phyloP scores from a whole-genome alignment of 805 yeast genomes.

The Geotrichum ghanense region DNA sequence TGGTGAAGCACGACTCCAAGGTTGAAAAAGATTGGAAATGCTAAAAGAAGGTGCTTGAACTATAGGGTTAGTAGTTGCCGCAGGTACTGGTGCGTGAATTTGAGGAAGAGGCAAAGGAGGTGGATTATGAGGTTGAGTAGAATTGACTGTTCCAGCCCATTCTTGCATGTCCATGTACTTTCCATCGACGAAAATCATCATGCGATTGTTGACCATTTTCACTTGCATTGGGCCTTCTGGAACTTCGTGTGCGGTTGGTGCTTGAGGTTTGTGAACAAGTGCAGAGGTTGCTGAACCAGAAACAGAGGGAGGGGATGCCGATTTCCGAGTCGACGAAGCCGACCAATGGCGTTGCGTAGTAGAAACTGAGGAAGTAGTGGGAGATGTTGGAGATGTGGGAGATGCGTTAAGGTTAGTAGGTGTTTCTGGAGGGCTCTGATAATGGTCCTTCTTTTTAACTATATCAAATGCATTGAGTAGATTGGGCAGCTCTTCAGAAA shows the following conservation, averaged over 20 bases:
- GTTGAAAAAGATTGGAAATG: not conserved
- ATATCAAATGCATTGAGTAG: constrained; percentile 17
- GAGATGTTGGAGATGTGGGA: not conserved
- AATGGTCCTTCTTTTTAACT: constrained; percentile 11
- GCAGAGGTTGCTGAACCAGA: not conserved
- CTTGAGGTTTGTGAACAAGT: not conserved
- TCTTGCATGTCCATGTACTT: constrained; percentile 20
- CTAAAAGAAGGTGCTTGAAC: not conserved
- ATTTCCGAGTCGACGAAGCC: not conserved
- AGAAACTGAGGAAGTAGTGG: not conserved
- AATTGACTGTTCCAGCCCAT: constrained; percentile 15
- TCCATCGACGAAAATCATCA: constrained; percentile 17
- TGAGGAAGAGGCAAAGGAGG: not conserved
- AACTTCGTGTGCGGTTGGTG: not conserved
- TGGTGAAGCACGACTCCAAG: not conserved
- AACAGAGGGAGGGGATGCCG: not conserved
- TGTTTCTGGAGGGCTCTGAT: not conserved
- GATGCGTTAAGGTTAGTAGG: not conserved
- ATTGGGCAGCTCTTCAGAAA: constrained; percentile 17
- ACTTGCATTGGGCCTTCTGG: constrained; percentile 12
- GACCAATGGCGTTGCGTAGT: constrained; percentile 1
- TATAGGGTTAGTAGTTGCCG: not conserved
- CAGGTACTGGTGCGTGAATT: not conserved
- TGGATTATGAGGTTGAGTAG: not conserved
- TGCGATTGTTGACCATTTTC: constrained; percentile 16